Conservation (phyloP, 179 eudicot genomes). For the Beta lomatogona region DNA sequence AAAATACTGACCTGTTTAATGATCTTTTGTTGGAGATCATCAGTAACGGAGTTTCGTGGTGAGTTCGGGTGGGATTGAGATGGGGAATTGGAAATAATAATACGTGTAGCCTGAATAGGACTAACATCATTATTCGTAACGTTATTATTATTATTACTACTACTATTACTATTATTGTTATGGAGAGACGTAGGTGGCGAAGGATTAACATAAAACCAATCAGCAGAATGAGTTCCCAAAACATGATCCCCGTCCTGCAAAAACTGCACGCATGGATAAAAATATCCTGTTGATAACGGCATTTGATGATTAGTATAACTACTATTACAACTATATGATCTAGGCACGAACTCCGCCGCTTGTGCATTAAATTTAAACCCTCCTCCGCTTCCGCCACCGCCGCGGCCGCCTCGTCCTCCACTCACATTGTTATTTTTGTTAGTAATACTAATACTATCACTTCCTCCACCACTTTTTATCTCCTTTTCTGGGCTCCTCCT, state of each 20-base stretch:
- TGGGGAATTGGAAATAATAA: constrained; percentile 32
- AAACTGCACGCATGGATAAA: constrained; percentile 60
- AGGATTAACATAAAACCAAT: constrained; percentile 63
- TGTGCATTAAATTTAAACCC: constrained; percentile 77
- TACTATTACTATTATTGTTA: not conserved
- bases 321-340: constrained; percentile 25
- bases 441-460: not conserved
- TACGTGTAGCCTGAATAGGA: constrained; percentile 2
- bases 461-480: not conserved
- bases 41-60: constrained; percentile 45
- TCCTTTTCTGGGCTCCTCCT: constrained; percentile 24
- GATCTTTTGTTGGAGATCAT: constrained; percentile 65
- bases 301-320: constrained; percentile 22
- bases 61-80: constrained; percentile 23
- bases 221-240: constrained; percentile 30
- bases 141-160: constrained; percentile 29
- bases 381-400: not conserved
- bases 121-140: constrained; percentile 5
- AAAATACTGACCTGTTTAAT: constrained; percentile 56
- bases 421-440: not conserved
- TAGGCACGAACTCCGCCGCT: constrained; percentile 86
- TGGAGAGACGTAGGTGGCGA: not conserved
- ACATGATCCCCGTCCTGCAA: constrained; percentile 38
- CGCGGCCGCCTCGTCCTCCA: not conserved
- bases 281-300: constrained; percentile 57